Percentiles rank a stretch among this genome's conserved stretches.
These are phyloP conservation scores for Acacia concinna DNA, from an alignment of 331 rosid genomes.

Conservation along the genomic window DNA sequence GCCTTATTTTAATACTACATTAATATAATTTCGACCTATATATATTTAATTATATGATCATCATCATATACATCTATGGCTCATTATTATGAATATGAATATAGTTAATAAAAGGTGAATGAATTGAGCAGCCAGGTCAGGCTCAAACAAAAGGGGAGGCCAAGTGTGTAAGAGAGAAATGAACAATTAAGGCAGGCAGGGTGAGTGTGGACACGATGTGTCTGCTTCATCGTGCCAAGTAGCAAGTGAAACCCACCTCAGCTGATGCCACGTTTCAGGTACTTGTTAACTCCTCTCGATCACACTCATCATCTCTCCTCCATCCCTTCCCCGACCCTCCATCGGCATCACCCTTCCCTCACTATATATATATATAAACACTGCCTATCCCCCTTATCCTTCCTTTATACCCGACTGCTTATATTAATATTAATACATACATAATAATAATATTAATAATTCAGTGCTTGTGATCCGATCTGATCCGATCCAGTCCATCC, in stretches of 20 bases:
- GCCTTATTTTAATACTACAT: no score
- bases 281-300: not conserved
- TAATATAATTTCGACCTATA: no score
- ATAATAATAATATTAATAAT: not conserved
- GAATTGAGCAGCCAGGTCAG: constrained; percentile 35
- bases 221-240: constrained; percentile 56
- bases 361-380: no score
- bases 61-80: no score
- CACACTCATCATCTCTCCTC: no score
- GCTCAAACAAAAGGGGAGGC: constrained; percentile 40
- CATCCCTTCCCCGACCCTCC: no score
- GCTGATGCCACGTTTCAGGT: constrained; percentile 68
- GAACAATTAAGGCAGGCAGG: constrained; percentile 50
- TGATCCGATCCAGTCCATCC: no score
- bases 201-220: constrained; percentile 62
- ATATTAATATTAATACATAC: no score
- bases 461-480: not conserved
- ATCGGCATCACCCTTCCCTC: no score
- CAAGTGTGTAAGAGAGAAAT: constrained; percentile 63
- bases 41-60: no score
- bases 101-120: no score
- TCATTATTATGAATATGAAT: no score
- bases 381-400: not conserved
- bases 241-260: constrained; percentile 33
- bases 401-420: not conserved